phyloP scores from a whole-genome alignment of 2,329 filamentous ascomycete genomes.

The Apiospora hydei region DNA sequence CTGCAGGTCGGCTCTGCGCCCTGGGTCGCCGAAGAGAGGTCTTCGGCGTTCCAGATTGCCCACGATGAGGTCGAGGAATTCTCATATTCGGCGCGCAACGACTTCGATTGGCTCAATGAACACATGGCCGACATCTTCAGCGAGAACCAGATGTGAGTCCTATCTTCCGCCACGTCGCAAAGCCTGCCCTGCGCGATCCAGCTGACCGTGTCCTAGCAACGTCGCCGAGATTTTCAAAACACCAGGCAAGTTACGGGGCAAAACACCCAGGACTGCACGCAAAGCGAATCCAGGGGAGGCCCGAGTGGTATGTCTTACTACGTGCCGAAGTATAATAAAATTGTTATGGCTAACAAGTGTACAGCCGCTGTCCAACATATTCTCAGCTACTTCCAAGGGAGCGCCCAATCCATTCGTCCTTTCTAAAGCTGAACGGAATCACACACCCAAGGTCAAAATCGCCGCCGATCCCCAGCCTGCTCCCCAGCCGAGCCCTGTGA shows the following conservation, averaged over 20 bases:
- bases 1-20: constrained; percentile 78
- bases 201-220: constrained; percentile 65
- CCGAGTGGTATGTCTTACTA: constrained; percentile 64
- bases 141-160: constrained; percentile 81
- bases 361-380: constrained; percentile 67
- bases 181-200: constrained; percentile 20
- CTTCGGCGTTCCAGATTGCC: constrained; percentile 77
- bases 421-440: constrained; percentile 54
- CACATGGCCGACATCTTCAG: constrained; percentile 96
- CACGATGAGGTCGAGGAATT: constrained; percentile 91
- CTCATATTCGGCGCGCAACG: constrained; percentile 88
- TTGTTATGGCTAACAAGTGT: constrained; percentile 27
- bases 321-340: constrained; percentile 37
- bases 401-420: constrained; percentile 61
- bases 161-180: not conserved
- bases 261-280: constrained; percentile 76
- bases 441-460: constrained; percentile 65
- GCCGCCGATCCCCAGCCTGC: constrained; percentile 57
- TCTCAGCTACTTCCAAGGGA: constrained; percentile 63
- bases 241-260: constrained; percentile 81
- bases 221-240: constrained; percentile 97
- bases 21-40: constrained; percentile 88
- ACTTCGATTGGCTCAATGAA: constrained; percentile 97
- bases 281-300: constrained; percentile 65
- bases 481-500: constrained; percentile 35